Evolutionary conservation across 805 yeast species (phyloP).

Genomic region (Yarrowia sp.): DNA sequence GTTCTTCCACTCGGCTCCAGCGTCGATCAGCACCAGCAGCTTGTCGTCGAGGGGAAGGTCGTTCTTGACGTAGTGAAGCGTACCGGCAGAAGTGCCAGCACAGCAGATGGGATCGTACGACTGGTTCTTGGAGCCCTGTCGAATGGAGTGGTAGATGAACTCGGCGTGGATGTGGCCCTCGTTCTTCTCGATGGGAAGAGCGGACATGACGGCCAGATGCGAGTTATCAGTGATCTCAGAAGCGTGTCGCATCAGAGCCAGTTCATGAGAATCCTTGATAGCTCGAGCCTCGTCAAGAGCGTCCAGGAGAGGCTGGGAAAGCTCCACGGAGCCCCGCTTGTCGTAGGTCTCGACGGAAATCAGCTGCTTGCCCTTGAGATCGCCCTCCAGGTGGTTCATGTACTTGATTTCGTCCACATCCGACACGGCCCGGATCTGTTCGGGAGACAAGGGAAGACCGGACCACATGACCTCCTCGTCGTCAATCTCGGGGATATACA

Average conservation of each 20-base stretch:
- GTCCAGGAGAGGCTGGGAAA: constrained; percentile 49
- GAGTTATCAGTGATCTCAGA: constrained; percentile 84
- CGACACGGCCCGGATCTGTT: constrained; percentile 67
- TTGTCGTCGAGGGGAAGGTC: constrained; percentile 67
- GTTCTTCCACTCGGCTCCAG: constrained; percentile 96
- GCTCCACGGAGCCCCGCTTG: constrained; percentile 40
- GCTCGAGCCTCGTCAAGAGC: constrained; percentile 89
- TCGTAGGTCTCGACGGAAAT: constrained; percentile 46
- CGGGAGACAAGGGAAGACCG: constrained; percentile 76
- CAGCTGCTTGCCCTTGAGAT: constrained; percentile 42
- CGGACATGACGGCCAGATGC: constrained; percentile 91
- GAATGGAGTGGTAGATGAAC: constrained; percentile 87
- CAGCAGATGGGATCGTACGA: constrained; percentile 97
- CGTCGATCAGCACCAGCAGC: constrained; percentile 82
- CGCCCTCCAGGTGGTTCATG: constrained; percentile 56
- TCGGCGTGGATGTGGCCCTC: constrained; percentile 97
- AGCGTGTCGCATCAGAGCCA: constrained; percentile 78
- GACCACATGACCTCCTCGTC: constrained; percentile 96
- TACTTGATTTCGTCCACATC: constrained; percentile 86
- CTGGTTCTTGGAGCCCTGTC: constrained; percentile 90
- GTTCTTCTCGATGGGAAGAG: constrained; percentile 80
- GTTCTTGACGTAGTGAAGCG: constrained; percentile 87
- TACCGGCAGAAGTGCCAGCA: constrained; percentile 88
- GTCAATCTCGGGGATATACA: constrained; percentile 85
- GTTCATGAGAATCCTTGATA: constrained; percentile 83